phyloP scores from a whole-genome alignment of 345 rosid species.

The Psidium guajava region DNA sequence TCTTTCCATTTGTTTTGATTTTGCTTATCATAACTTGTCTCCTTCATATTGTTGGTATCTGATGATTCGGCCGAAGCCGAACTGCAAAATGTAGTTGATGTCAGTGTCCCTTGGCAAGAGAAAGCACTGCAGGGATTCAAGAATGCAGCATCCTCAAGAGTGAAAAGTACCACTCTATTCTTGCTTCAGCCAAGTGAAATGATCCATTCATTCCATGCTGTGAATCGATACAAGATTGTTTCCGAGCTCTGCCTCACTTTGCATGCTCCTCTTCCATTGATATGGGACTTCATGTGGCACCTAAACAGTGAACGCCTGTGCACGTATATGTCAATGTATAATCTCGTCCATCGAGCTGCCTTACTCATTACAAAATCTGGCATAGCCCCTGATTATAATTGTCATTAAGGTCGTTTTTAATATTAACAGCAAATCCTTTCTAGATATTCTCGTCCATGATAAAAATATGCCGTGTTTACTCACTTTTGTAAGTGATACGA shows the following conservation, averaged over 20 bases:
- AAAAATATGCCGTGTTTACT: neutral
- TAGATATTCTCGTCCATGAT: neutral
- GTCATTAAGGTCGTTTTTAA: neutral
- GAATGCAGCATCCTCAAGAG: neutral
- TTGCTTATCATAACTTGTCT: neutral
- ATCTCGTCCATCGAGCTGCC: neutral
- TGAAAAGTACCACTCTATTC: neutral
- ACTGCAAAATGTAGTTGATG: neutral
- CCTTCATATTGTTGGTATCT: neutral
- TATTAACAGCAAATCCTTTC: neutral
- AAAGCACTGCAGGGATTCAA: neutral
- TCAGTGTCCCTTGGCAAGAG: neutral
- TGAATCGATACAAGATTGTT: neutral
- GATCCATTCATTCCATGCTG: neutral
- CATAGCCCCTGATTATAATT: neutral
- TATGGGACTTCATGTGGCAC: neutral
- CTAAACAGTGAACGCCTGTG: neutral
- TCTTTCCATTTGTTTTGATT: neutral
- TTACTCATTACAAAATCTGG: neutral
- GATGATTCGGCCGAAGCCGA: neutral
- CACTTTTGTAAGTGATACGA: neutral
- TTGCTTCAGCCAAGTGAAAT: neutral
- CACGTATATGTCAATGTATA: neutral
- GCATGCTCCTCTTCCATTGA: neutral
- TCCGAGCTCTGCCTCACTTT: neutral